Base-by-base conservation (phyloP, 2,329 filamentous ascomycete genomes). In the Beauveria bassiana region DNA sequence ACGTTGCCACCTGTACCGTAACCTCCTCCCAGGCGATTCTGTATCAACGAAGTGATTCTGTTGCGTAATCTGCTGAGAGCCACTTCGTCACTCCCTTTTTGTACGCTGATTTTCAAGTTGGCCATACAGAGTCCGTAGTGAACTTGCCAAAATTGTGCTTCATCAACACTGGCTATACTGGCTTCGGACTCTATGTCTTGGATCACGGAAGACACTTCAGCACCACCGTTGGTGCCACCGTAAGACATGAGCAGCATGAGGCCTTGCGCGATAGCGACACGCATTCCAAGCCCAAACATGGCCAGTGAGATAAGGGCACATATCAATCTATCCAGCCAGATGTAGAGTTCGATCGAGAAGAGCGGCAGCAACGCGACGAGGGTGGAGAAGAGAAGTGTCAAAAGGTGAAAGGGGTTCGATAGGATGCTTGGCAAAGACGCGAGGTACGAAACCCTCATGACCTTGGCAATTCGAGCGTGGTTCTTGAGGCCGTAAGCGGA, bases 51-150 rank as follows among this genome's bases (percentile, higher is more conserved):
- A 18, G 85, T 82, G 55, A 97, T 84, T 51, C 90, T 86, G 65
- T 89, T 87, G 62, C 93, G 84, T 65, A 98, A 75, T 68, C 88
- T 88, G 62, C 81, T 81, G 63, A 96, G 77, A 6, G 87, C 83
- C 16, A 88, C 84, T 64, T 95, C 91, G 49, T 89, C 86, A 51
- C 75, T 78, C 5, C 87, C 88, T 64, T 76, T 78, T 5, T 77
- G 72, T 28, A 96, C 84, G 63, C 87, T 83, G 22, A 99, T 75
- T 73, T 91, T 96, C 66, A 99, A 74, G 71, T 96, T 97, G 9
- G 95, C 95, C 89, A 98, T 96, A 70, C 92, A 96, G 46, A 98
- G 80, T 1, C 93, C 93, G 72, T 98, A 97, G 75, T 99, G 95
- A 16, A 97, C 95, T 77, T 99, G 95, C 95, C 95, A 99, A 74